phyloP scores from a whole-genome alignment of 495 filamentous ascomycete genomes.

The Tuber microsphaerosporum region DNA sequence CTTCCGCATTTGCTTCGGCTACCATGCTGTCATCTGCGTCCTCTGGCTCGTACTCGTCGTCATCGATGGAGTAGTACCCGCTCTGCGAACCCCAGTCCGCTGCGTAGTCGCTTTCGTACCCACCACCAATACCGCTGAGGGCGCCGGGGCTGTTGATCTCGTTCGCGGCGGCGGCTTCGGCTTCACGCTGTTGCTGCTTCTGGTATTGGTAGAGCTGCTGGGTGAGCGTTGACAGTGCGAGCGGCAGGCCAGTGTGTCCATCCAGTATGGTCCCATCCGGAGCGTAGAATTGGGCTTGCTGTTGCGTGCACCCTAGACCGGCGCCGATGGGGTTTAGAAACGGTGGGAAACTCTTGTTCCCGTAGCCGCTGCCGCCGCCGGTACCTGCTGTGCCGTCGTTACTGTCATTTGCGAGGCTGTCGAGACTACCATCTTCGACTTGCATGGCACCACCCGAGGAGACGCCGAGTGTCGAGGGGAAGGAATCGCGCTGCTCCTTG shows the following conservation, averaged over 20 bases:
- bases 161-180: slow-evolving; percentile 23
- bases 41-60: slow-evolving; percentile 51
- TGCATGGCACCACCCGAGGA: slow-evolving; percentile 35
- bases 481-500: slow-evolving; percentile 4
- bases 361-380: slow-evolving; percentile 22
- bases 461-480: slow-evolving; percentile 21
- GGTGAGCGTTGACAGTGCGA: slow-evolving; percentile 37
- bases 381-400: slow-evolving; percentile 19
- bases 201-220: slow-evolving; percentile 40
- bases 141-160: too few relatives aligned
- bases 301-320: slow-evolving; percentile 33
- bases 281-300: slow-evolving; percentile 40
- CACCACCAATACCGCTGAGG: slow-evolving; percentile 5
- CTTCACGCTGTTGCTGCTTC: slow-evolving; percentile 37
- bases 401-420: slow-evolving; percentile 1
- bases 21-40: slow-evolving; percentile 82
- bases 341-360: slow-evolving; percentile 28
- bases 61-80: slow-evolving; percentile 44
- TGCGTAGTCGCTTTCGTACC: slow-evolving; percentile 31
- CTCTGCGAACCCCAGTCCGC: slow-evolving; percentile 30
- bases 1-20: slow-evolving; percentile 89
- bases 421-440: slow-evolving; percentile 31
- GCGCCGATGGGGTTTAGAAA: slow-evolving; percentile 41
- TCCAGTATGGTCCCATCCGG: slow-evolving; percentile 30
- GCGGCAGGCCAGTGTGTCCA: slow-evolving; percentile 35